Base-by-base conservation (phyloP, 108 stramenopile species). In the Epithemia pelagica region DNA sequence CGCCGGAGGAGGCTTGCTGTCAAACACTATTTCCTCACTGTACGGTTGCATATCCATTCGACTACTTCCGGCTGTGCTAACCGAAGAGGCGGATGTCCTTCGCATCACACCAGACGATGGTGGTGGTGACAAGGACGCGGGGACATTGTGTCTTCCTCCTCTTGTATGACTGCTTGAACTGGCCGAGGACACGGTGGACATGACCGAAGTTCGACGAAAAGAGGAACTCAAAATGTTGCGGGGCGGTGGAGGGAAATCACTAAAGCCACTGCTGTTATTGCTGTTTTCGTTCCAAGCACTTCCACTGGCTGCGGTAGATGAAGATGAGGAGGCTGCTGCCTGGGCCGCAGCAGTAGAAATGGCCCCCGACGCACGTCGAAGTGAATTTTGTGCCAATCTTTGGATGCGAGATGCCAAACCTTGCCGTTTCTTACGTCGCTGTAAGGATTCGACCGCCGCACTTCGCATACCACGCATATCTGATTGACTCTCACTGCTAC, bases 381-480 rank as follows among this genome's bases (percentile, higher is more conserved):
- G 28, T 10, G 59, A 30, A 60, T 28, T 60, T 33, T 28, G 30
- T 1, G 62, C 37, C 65, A 66, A 54, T 25, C 28, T 29, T n/a
- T 51, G 65, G 7, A 66, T 66, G 15, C 53, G 52, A 1, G 27
- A 30, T 1, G 52, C 54, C 52, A 66, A 51, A 2, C 65, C 65
- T 24, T 54, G 28, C 20, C 65, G 52, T 30, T 66, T 54, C 28
- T 66, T 66, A 21, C 65, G 65, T 54, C 52, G 46, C 24, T 66
- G 65, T 24, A 66, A 29, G 7, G n/a, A 30, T 28, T 66, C 54
- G 20, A 66, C 27, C 18, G 65, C 65, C 22, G 52, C 52, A 55
- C 46, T 63, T 21, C 62, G 61, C 61, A 61, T 58, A 18, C 25
- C 22, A 18, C 21, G 56, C 26, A 58, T 58, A 27, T 58, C 25